Percentiles rank a stretch among this genome's conserved stretches.
Evolutionary conservation across 768 basidiomycete species (phyloP).

Genomic region (Kwoniella sp.): DNA sequence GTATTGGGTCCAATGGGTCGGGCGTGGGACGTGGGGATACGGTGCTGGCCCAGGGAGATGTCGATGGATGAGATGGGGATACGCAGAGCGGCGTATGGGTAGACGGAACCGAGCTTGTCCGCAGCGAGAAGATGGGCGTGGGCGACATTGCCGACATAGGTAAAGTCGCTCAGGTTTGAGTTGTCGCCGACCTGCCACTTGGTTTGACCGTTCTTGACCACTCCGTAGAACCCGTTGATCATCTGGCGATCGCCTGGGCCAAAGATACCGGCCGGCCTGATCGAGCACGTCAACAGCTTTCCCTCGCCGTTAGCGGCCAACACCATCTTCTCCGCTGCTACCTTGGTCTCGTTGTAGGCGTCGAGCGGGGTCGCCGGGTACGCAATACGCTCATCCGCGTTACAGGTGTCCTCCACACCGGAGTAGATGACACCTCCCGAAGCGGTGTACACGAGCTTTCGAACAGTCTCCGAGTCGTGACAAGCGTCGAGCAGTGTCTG

Average conservation of each 20-base stretch:
- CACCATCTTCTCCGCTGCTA: constrained; percentile 75
- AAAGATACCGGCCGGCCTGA: constrained; percentile 92
- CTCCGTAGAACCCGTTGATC: constrained; percentile 72
- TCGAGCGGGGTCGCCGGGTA: constrained; percentile 72
- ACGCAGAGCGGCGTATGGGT: constrained; percentile 54
- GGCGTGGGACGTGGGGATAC: constrained; percentile 72
- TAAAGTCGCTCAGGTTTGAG: constrained; percentile 90
- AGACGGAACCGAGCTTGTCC: constrained; percentile 63
- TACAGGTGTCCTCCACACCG: constrained; percentile 65
- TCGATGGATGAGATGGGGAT: constrained; percentile 61
- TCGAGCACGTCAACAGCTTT: constrained; percentile 78
- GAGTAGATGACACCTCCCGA: constrained; percentile 88
- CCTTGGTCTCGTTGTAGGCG: constrained; percentile 92
- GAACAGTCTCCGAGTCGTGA: constrained; percentile 59
- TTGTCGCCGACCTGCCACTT: constrained; percentile 92
- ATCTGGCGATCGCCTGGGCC: constrained; percentile 91
- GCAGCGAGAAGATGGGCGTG: constrained; percentile 89
- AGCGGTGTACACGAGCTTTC: constrained; percentile 88
- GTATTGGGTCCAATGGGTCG: constrained; percentile 80
- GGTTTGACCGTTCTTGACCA: constrained; percentile 74
- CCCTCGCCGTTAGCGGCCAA: constrained; percentile 79
- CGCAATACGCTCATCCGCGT: constrained; percentile 81
- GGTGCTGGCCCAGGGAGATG: constrained; percentile 61
- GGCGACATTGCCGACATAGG: constrained; percentile 93
- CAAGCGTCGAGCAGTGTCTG: constrained; percentile 78